Evolutionary conservation across 2,329 filamentous ascomycete genomes (phyloP).

Genomic region (Aspergillus brunneoviolaceus): DNA sequence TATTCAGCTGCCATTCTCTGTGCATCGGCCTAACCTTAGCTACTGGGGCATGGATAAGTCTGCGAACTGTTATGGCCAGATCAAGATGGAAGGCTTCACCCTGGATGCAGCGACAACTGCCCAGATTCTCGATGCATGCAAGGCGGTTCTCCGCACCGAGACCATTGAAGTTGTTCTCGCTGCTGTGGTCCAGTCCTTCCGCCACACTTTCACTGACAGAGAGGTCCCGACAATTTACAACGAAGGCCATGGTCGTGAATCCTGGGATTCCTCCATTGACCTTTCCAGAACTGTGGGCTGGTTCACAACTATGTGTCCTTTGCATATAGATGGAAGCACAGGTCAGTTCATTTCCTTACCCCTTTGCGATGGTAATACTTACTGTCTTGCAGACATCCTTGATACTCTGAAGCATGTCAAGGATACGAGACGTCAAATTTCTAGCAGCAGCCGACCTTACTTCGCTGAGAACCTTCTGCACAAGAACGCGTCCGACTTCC

Average conservation of each 20-base stretch:
- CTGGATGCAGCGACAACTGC: conserved; percentile 34
- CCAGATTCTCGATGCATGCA: conserved; percentile 33
- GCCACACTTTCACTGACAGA: conserved; percentile 44
- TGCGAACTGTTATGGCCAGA: conserved; percentile 36
- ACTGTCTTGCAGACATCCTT: conserved; percentile 23
- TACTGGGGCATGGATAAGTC: conserved; percentile 40
- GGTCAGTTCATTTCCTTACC: conserved; percentile 19
- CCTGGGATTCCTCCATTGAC: conserved; percentile 46
- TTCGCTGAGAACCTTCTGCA: conserved; percentile 35
- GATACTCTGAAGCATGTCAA: conserved; percentile 40
- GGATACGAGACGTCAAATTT: conserved; percentile 37
- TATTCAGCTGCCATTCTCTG: conserved; percentile 27
- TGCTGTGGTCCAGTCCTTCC: conserved; percentile 46
- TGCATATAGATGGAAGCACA: conserved; percentile 33
- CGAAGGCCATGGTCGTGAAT: conserved; percentile 52
- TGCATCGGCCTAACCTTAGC: conserved; percentile 30
- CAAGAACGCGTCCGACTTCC: conserved; percentile 31
- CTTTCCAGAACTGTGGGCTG: conserved; percentile 51
- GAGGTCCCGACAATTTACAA: conserved; percentile 48
- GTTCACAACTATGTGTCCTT: conserved; percentile 51
- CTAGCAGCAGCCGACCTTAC: conserved; percentile 34
- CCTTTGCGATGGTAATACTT: conserved; percentile 5
- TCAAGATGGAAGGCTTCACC: conserved; percentile 36
- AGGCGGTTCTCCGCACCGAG: conserved; percentile 37
- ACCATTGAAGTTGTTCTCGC: conserved; percentile 40